Evolutionary conservation across 805 yeast genomes (phyloP), one percentile per base, ranked within the genome.

Genomic region (Hemisphaericaspora nanyangensis): DNA sequence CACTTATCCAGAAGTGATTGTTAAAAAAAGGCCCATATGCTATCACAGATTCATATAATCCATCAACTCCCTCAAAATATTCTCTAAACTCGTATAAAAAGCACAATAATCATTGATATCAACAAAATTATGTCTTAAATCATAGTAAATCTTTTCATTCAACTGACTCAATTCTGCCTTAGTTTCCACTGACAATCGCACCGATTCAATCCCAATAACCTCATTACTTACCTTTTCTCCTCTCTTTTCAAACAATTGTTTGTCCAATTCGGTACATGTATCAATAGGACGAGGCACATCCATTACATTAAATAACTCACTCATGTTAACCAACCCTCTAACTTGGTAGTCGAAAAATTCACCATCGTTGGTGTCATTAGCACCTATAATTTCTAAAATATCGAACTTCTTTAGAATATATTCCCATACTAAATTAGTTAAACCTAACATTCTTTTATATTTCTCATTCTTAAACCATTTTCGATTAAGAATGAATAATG

Each of bases 381-480:
- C n/a, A n/a, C 46, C 36, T 33, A 68, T 52, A 18, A 61, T 49
- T 31, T 54, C 47, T 6, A 61, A 47, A 5, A 67, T 61, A 15
- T 58, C 52, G 40, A 58, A 65, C 36, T 52, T 58, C 43, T 64
- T 67, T 44, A 68, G 51, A 16, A 68, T 61, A 43, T 52, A 68
- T 46, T 68, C 72, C 74, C 74, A 68, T 1, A 67, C 61, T 31
- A 58, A 46, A 42, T 67, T 67, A 2, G 72, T 64, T 19, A 68
- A 53, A n/a, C 70, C 59, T 10, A 68, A 48, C 73, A 68, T 68
- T 34, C 74, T 42, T 50, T 66, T 68, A 49, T 68, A 68, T 50
- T 68, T 68, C 42, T 68, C 74, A 44, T 67, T 68, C 41, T 68
- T 68, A 52, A 67, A 68, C 68, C 72, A 68, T 44, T 68, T 68